Base-by-base conservation (phyloP, 352 stramenopile genomes). In the Phytophthora palmivora region DNA sequence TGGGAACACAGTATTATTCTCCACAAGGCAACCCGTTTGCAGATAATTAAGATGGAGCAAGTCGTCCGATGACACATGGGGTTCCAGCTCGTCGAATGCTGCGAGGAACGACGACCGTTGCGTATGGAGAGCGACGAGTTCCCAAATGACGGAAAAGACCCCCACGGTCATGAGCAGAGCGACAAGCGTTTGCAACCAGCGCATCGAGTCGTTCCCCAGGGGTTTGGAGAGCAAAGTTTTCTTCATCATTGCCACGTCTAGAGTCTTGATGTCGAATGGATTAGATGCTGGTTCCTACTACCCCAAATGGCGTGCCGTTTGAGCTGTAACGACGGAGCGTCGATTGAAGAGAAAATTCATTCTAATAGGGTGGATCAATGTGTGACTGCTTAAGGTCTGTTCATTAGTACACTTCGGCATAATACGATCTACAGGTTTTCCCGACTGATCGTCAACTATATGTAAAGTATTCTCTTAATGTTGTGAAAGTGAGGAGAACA, bases 1-100 rank as follows among this genome's bases (percentile, higher is more conserved):
- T n/a, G 75, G 74, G 10, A 85, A 68, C 14, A 85, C 57, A 4
- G 50, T 50, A 18, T 85, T 34, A n/a, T 69, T 74, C 33, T 77
- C 48, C 21, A 51, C 58, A 6, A 65, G 26, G 26, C 76, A 85
- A 15, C 63, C 66, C 21, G 30, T 43, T 47, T 83, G 71, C 38
- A 85, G 36, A 33, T 58, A 38, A 6, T 37, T 64, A 33, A 83
- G 51, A 42, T 85, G 73, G 42, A 83, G 59, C 11, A 74, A 50
- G 37, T 82, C 76, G 21, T 72, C 63, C 15, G 74, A 70, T 21
- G 65, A 53, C 2, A 71, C 42, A 19, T 63, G 39, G 6, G 28
- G 15, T 1, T 43, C 42, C 12, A 63, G 10, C 9, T 61, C 56
- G 6, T 51, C 57, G 32, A 65, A 57, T 2, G 57, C 33, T 15